Base-by-base conservation (phyloP, 176 grass and related monocot genomes). In the Oryza australiensis region DNA sequence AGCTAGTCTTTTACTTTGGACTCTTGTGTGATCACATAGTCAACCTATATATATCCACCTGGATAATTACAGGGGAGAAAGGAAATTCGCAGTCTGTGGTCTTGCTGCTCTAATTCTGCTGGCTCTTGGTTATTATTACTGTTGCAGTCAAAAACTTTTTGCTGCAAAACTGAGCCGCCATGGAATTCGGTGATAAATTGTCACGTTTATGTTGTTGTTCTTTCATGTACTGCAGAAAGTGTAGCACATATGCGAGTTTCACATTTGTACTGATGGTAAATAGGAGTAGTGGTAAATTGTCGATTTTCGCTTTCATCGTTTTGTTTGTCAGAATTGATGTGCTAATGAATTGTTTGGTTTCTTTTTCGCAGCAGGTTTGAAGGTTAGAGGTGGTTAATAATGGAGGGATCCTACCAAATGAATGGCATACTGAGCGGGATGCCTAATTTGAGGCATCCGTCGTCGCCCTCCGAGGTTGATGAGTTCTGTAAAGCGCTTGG, bases 401-500 rank as follows among this genome's bases (percentile, higher is more conserved):
- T 94, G 84, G 89, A 67, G 2, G 93, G 86, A 67, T 43, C 75
- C n/a, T 62, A 76, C 73, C 78, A 72, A 24, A 28, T 78, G 79
- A 94, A 90, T 42, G 62, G 87, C 66, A 49, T 82, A 66, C 41
- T 82, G 65, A 91, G 85, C 3, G 90, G 85, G 77, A 53, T 20
- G 68, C 35, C 79, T 84, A 82, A 73, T 68, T 62, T 78, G 63
- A 84, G 85, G 70, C 86, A 94, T 28, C 80, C 73, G 11, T 87
- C 80, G 32, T 88, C 84, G 67, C 67, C 87, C 0, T 93, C 89
- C 0, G 66, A 92, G 80, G 87, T 99, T 9, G 85, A 93, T 35
- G 92, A 93, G 13, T 99, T 99, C 83, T 99, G 93, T 26, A 80
- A 81, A 62, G 89, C 83, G 7, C 93, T 99, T 6, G 93, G 93